Evolutionary conservation across 805 yeast genomes (phyloP), one percentile per base, ranked within the genome.

Genomic region (Candida easanensis): DNA sequence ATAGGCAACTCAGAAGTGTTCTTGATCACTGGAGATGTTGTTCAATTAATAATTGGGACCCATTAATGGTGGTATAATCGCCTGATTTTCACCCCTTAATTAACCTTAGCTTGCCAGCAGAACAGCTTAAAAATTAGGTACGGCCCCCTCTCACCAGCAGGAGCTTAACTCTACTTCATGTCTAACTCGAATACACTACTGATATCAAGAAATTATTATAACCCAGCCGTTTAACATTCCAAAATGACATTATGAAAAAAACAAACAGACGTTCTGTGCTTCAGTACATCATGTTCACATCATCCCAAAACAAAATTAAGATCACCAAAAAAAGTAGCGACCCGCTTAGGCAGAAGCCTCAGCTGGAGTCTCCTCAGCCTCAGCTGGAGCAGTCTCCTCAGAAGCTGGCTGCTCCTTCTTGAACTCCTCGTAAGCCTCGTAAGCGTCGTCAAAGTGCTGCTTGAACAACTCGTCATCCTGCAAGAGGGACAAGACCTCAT

Each of bases 401-500:
- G n/a, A n/a, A 30, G 48, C 40, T 30, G 55, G 46, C 38, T 48
- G 51, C 36, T 45, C 46, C 42, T 45, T 82, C 73, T 86, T 82
- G 80, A 84, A 90, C 63, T 85, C 88, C 73, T 88, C 89, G 72
- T 88, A 91, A 64, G 97, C 97, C 70, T 84, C 80, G 59, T 84
- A 79, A 56, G 99, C 99, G 70, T 91, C 98, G 60, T 84, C 84
- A 65, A 91, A 88, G 69, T 89, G 96, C 68, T 82, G 80, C 74
- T 83, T 82, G 76, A 93, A 87, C 57, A 84, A 79, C 59, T 81
- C 89, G 53, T 88, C 96, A 66, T 90, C 93, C 64, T 88, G 95
- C 68, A 88, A 80, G 67, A 91, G 77, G 50, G 85, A 84, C 62
- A 90, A 72, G 60, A 93, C 86, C 73, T 91, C 97, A 62, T 80